Evolutionary conservation across 352 stramenopile genomes (phyloP).

Genomic region (Phytophthora litchii): DNA sequence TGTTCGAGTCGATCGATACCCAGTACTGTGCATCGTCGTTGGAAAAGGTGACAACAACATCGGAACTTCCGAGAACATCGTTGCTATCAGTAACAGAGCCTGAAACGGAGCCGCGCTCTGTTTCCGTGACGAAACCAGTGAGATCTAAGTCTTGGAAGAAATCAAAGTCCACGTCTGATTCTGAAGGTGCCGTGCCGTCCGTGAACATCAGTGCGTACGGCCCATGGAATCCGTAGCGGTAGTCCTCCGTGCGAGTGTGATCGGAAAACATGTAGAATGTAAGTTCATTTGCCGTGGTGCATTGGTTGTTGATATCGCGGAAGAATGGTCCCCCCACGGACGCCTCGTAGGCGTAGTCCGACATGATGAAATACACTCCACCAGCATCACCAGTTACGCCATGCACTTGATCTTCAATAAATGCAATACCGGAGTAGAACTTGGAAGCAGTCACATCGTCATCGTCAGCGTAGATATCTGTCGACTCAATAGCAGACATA

Average conservation of each 20-base stretch:
- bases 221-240: conserved; percentile 58
- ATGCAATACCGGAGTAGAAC: conserved; percentile 39
- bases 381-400: conserved; percentile 35
- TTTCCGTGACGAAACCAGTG: conserved; percentile 41
- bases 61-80: conserved; percentile 19
- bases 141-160: conserved; percentile 52
- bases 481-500: conserved; percentile 42
- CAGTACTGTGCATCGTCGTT: conserved; percentile 54
- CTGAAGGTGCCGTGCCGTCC: conserved; percentile 25
- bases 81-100: conserved; percentile 40
- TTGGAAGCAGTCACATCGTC: conserved; percentile 42
- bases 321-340: conserved; percentile 54
- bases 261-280: conserved; percentile 66
- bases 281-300: conserved; percentile 45
- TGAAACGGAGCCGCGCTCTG: conserved; percentile 32
- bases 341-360: conserved; percentile 44
- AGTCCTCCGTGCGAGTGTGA: conserved; percentile 54
- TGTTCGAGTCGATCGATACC: conserved; percentile 19
- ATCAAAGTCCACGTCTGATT: conserved; percentile 36
- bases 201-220: conserved; percentile 56
- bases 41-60: conserved; percentile 39
- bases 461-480: conserved; percentile 40
- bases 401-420: conserved; percentile 41
- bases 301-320: conserved; percentile 66
- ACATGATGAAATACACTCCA: conserved; percentile 58